Conservation (phyloP, 2,329 filamentous ascomycete species). For the Aspergillus eucalypticola region DNA sequence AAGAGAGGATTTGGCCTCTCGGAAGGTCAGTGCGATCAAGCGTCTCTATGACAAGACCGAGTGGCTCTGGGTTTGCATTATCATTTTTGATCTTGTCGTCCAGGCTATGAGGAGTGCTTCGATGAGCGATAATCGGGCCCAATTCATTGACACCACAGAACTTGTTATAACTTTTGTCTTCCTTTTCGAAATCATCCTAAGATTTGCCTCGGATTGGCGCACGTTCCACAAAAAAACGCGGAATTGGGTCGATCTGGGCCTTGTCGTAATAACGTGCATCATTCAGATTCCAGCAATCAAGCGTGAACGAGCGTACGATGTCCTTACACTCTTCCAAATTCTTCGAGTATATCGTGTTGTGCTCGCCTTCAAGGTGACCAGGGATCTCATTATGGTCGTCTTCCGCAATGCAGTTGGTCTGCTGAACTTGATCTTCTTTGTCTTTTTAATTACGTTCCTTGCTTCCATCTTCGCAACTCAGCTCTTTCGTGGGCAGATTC, state of each 20-base stretch:
- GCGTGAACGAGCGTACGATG: slow-evolving; percentile 71
- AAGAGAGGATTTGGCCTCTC: slow-evolving; percentile 37
- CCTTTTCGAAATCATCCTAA: slow-evolving; percentile 76
- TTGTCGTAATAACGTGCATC: slow-evolving; percentile 78
- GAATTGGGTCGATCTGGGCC: slow-evolving; percentile 77
- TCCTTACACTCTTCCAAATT: slow-evolving; percentile 92
- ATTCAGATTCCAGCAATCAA: slow-evolving; percentile 84
- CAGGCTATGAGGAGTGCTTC: slow-evolving; percentile 74
- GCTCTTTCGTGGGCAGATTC: slow-evolving; percentile 85
- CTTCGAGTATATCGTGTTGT: slow-evolving; percentile 89
- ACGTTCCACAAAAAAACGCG: slow-evolving; percentile 71
- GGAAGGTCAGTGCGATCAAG: slow-evolving; percentile 58
- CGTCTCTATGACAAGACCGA: slow-evolving; percentile 71
- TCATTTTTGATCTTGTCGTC: slow-evolving; percentile 75
- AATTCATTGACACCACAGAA: slow-evolving; percentile 72
- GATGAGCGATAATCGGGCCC: slow-evolving; percentile 64
- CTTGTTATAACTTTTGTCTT: slow-evolving; percentile 75
- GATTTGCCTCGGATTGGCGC: slow-evolving; percentile 77
- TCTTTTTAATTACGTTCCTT: slow-evolving; percentile 92
- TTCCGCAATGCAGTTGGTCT: slow-evolving; percentile 91
- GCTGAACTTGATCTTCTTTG: slow-evolving; percentile 90
- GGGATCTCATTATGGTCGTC: slow-evolving; percentile 80
- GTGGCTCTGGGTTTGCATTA: slow-evolving; percentile 77
- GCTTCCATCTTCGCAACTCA: slow-evolving; percentile 92
- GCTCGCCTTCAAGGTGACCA: slow-evolving; percentile 81